phyloP scores from a whole-genome alignment of 805 yeast species.

The Saturnispora ahearnii region DNA sequence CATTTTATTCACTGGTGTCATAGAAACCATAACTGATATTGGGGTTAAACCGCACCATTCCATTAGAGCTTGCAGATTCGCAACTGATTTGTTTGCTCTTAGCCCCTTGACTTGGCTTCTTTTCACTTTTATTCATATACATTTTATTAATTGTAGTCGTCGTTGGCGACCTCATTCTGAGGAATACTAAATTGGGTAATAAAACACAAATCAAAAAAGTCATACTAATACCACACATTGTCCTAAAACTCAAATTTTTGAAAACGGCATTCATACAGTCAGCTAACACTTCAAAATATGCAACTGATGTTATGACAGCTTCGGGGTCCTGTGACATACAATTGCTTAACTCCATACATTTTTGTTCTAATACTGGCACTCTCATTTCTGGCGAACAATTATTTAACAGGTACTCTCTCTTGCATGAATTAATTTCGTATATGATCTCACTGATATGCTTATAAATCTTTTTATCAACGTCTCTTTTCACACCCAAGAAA shows the following conservation, averaged over 20 bases:
- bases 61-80: background rate
- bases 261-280: conserved; percentile 29
- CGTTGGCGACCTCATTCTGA: conserved; percentile 17
- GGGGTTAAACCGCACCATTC: conserved; percentile 23
- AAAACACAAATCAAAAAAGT: conserved; percentile 14
- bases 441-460: conserved; percentile 50
- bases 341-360: conserved; percentile 66
- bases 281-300: conserved; percentile 27
- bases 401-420: conserved; percentile 59
- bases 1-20: background rate
- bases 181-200: conserved; percentile 24
- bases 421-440: conserved; percentile 59
- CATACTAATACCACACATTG: conserved; percentile 17
- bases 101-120: background rate
- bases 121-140: conserved; percentile 13
- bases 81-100: background rate
- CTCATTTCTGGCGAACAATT: conserved; percentile 56
- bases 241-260: conserved; percentile 22
- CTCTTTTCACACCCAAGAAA: conserved; percentile 30
- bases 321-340: conserved; percentile 80
- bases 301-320: conserved; percentile 25
- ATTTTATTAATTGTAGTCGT: conserved; percentile 19
- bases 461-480: conserved; percentile 63
- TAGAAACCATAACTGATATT: conserved; percentile 24
- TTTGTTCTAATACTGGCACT: conserved; percentile 64